Evolutionary conservation across 208 protist species (phyloP), one percentile per base, ranked within the genome.

Genomic region (Trypanosoma mega): DNA sequence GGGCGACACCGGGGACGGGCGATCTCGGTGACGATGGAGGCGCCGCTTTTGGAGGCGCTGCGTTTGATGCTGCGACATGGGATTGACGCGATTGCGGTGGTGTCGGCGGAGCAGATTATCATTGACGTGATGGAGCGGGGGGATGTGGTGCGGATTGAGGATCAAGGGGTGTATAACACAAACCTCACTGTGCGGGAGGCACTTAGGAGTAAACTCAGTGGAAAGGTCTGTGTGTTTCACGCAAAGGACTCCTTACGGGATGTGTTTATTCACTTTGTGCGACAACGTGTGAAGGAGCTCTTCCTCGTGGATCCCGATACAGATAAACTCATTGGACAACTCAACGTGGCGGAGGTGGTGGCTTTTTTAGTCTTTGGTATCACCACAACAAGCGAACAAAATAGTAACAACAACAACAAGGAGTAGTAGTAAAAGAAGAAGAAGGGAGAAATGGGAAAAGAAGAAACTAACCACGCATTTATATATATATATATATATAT

Each of bases 161-260:
- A 91, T 54, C 80, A 92, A 45, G 90, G 90, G n/a, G 85, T 90
- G 24, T 96, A 96, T 66, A 78, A 96, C 69, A 94, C 77, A 2
- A 70, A 80, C 33, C 51, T 91, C 24, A 90, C 80, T 34, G 78
- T 96, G 18, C 82, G 78, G 8, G 82, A 92, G 60, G 84, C 82
- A 34, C 49, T 94, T 45, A 64, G 68, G 31, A 78, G 72, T 64
- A 84, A 77, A 55, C 56, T 80, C 11, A 70, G 63, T 9, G 73
- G 73, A 18, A 69, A 69, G 31, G 63, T 89, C 20, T 90, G 78
- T 46, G 88, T 94, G 11, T 91, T 86, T 55, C 74, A 92, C 49
- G 74, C 82, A 45, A 81, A 74, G 37, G 85, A 94, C 60, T 72
- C 80, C 8, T 55, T 94, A 29, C 68, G 88, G 1, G 76, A 90